These are phyloP conservation scores for Hypoxylon sp. DNA, from an alignment of 2,329 filamentous ascomycete genomes.

Conservation along the genomic window DNA sequence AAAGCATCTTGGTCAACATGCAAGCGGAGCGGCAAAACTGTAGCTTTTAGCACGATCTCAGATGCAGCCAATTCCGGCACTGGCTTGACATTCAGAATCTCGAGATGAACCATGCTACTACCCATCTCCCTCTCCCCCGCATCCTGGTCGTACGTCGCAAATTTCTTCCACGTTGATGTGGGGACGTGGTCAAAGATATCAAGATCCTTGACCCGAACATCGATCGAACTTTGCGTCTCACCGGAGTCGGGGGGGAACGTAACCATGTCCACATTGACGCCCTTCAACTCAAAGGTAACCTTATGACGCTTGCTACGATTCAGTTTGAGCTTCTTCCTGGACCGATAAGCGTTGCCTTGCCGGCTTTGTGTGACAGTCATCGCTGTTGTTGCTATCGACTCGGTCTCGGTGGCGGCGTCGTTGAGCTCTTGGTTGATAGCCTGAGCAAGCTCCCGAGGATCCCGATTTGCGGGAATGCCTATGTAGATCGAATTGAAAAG, in stretches of 20 bases:
- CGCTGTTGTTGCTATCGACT: slow-evolving; percentile 85
- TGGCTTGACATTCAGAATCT: slow-evolving; percentile 89
- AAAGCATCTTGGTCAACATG: slow-evolving; percentile 98
- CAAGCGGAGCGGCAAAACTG: slow-evolving; percentile 84
- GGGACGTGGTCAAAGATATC: slow-evolving; percentile 95
- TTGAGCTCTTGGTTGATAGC: slow-evolving; percentile 92
- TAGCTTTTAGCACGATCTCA: slow-evolving; percentile 86
- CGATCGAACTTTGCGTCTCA: slow-evolving; percentile 89
- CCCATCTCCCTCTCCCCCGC: slow-evolving; percentile 87
- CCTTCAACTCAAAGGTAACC: slow-evolving; percentile 92
- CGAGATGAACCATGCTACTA: slow-evolving; percentile 89
- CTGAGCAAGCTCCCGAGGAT: slow-evolving; percentile 82
- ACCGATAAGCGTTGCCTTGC: slow-evolving; percentile 58
- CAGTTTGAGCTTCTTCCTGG: slow-evolving; percentile 76
- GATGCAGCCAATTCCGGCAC: slow-evolving; percentile 86
- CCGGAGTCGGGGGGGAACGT: slow-evolving; percentile 81
- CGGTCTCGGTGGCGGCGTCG: slow-evolving; percentile 88
- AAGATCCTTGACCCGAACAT: slow-evolving; percentile 83
- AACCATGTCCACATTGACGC: slow-evolving; percentile 84
- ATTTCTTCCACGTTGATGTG: slow-evolving; percentile 98
- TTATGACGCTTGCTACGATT: slow-evolving; percentile 92
- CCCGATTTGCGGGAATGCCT: slow-evolving; percentile 86
- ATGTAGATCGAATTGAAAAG: slow-evolving; percentile 99
- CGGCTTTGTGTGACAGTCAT: slow-evolving; percentile 70
- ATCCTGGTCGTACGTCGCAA: slow-evolving; percentile 92